These are phyloP conservation scores for Orbilia ellipsospora DNA, from an alignment of 2,329 filamentous ascomycete genomes.

Conservation along the genomic window DNA sequence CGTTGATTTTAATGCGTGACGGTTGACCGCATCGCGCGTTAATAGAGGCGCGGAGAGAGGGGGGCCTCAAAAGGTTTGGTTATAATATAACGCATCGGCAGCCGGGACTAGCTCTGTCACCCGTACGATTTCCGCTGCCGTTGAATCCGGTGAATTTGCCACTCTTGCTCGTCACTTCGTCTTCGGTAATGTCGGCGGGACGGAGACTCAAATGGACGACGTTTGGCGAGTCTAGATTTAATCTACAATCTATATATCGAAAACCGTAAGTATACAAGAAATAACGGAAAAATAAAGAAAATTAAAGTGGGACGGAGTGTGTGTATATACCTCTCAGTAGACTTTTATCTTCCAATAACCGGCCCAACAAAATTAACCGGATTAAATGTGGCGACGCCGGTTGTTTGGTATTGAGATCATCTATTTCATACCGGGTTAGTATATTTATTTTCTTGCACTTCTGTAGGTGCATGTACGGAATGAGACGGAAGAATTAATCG, in stretches of 20 bases:
- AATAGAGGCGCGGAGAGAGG: too few relatives aligned
- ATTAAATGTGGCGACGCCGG: slow-evolving; percentile 47
- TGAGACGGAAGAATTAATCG: slow-evolving; percentile 8
- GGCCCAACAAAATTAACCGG: slow-evolving; percentile 42
- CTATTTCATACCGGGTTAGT: not conserved
- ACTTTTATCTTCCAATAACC: slow-evolving; percentile 48
- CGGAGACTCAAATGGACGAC: slow-evolving; percentile 59
- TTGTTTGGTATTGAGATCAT: slow-evolving; percentile 46
- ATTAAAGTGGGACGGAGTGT: not conserved
- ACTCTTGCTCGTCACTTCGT: slow-evolving; percentile 58
- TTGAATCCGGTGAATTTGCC: slow-evolving; percentile 56
- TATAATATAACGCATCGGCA: slow-evolving; percentile 60
- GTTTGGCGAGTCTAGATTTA: slow-evolving; percentile 58
- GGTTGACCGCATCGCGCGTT: too few relatives aligned
- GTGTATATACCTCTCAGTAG: slow-evolving; percentile 41
- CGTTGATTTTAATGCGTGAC: too few relatives aligned
- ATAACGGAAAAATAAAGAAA: not conserved
- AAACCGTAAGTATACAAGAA: too few relatives aligned
- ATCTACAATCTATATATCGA: slow-evolving; percentile 57
- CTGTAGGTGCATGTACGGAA: too few relatives aligned
- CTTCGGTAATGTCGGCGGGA: slow-evolving; percentile 58
- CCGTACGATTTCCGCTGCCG: slow-evolving; percentile 34
- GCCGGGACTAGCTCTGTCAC: slow-evolving; percentile 54
- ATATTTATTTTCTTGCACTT: not conserved
- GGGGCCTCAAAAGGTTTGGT: not conserved